Conservation (phyloP, 2,329 filamentous ascomycete genomes). For the Biscogniauxia mediterranea region DNA sequence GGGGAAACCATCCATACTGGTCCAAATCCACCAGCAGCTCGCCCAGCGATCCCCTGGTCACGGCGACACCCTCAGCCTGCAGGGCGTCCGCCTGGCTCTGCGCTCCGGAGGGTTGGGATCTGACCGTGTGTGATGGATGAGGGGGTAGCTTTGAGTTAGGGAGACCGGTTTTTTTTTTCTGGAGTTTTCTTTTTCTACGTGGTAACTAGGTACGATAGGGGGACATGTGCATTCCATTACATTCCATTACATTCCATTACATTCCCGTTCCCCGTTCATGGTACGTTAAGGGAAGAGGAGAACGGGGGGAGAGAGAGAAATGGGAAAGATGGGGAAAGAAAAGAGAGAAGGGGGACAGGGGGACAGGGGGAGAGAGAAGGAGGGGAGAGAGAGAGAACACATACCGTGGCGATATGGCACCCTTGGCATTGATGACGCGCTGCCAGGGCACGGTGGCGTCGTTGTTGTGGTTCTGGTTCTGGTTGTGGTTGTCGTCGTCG, state of each 20-base stretch:
- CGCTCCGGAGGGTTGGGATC: constrained; percentile 48
- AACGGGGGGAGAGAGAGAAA: too few relatives aligned
- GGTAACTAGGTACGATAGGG: too few relatives aligned
- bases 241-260: too few relatives aligned
- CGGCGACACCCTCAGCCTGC: constrained; percentile 50
- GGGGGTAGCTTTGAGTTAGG: too few relatives aligned
- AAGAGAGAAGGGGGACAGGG: too few relatives aligned
- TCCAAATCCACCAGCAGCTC: constrained; percentile 51
- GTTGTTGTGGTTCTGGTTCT: constrained; percentile 49
- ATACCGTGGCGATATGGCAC: constrained; percentile 80
- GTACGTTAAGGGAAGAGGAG: too few relatives aligned
- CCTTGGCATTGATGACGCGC: constrained; percentile 84
- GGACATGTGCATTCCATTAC: too few relatives aligned
- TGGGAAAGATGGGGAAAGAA: too few relatives aligned
- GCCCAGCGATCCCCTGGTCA: constrained; percentile 48
- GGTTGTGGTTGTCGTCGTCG: constrained; percentile 52
- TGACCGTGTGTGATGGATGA: constrained; percentile 20
- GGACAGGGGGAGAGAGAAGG: too few relatives aligned
- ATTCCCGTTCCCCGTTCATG: too few relatives aligned
- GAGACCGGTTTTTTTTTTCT: too few relatives aligned
- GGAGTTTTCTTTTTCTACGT: too few relatives aligned
- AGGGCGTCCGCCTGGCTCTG: constrained; percentile 51
- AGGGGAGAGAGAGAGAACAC: neutral
- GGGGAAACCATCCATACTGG: constrained; percentile 57
- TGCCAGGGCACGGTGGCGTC: constrained; percentile 88